Conservation (phyloP, 352 stramenopile genomes). For the Ophiocytium majus region DNA sequence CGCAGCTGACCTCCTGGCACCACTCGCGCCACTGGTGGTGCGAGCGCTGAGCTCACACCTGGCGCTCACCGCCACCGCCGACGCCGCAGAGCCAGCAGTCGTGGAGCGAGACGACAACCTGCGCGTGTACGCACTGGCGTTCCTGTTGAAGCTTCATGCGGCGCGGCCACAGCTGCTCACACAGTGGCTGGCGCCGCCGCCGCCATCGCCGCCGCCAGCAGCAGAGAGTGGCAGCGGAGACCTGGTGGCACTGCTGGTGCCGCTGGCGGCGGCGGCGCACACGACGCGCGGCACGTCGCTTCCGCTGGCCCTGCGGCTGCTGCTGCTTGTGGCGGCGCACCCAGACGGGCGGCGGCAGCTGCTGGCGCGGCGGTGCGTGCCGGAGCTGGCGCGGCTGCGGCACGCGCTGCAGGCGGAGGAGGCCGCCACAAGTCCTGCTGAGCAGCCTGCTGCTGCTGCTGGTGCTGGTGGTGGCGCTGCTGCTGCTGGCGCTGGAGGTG, state of each 20-base stretch:
- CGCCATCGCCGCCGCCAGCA: background rate
- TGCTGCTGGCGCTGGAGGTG: background rate
- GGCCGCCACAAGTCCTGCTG: background rate
- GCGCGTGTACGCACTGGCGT: background rate
- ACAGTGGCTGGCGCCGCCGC: background rate
- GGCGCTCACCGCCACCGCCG: background rate
- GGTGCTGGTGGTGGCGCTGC: background rate
- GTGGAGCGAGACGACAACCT: conserved; percentile 8
- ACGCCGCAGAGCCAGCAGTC: background rate
- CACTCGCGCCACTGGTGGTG: background rate
- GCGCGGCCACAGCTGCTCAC: background rate
- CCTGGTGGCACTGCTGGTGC: background rate
- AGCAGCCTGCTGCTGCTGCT: background rate
- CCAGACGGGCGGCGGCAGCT: background rate
- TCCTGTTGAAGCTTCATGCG: background rate
- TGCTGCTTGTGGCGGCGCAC: background rate
- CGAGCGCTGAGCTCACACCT: background rate
- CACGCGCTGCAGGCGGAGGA: background rate
- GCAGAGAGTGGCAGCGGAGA: background rate
- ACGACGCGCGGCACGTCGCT: background rate
- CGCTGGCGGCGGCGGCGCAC: background rate
- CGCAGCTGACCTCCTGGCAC: no score
- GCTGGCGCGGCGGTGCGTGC: background rate
- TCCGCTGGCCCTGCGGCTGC: background rate
- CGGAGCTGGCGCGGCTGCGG: background rate